Percentiles rank a stretch among this genome's conserved stretches.
These are phyloP conservation scores for Aureobasidium sp. DNA, from an alignment of 2,329 filamentous ascomycete genomes.

Conservation along the genomic window DNA sequence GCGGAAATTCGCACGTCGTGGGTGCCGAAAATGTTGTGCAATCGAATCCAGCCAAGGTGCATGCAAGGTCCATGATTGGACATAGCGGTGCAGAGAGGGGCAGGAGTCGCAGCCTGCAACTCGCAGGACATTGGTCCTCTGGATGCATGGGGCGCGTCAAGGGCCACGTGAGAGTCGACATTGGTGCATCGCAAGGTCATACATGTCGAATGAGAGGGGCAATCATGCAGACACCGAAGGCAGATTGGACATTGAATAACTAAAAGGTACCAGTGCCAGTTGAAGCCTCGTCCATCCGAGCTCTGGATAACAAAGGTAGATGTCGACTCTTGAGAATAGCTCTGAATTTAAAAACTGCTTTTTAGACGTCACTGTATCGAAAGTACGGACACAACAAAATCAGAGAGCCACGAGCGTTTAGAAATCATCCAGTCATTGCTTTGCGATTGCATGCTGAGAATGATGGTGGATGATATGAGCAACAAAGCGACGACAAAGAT, in stretches of 20 bases:
- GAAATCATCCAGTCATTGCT: background rate
- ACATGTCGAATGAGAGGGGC: background rate
- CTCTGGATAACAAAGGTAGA: background rate
- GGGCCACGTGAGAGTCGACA: slow-evolving; percentile 1
- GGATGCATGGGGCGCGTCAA: background rate
- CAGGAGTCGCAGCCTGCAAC: background rate
- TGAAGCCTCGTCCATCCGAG: background rate
- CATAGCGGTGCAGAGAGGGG: background rate
- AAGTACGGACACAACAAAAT: background rate
- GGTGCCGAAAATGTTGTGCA: background rate
- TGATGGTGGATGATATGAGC: background rate
- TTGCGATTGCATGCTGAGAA: background rate
- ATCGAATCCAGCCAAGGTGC: background rate
- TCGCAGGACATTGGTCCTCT: background rate
- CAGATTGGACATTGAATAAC: background rate
- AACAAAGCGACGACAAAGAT: background rate
- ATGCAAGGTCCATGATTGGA: background rate
- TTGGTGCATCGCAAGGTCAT: background rate
- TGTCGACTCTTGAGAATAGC: background rate
- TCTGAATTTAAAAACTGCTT: background rate
- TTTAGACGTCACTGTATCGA: background rate
- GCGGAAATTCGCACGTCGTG: background rate
- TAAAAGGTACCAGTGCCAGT: background rate
- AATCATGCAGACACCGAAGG: background rate
- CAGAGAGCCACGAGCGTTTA: background rate